A percentile compares a stretch with the other conserved stretches of the same genome.
These are phyloP conservation scores for Lolium perenne DNA, from an alignment of 176 grass and related monocot species.

Conservation along the genomic window DNA sequence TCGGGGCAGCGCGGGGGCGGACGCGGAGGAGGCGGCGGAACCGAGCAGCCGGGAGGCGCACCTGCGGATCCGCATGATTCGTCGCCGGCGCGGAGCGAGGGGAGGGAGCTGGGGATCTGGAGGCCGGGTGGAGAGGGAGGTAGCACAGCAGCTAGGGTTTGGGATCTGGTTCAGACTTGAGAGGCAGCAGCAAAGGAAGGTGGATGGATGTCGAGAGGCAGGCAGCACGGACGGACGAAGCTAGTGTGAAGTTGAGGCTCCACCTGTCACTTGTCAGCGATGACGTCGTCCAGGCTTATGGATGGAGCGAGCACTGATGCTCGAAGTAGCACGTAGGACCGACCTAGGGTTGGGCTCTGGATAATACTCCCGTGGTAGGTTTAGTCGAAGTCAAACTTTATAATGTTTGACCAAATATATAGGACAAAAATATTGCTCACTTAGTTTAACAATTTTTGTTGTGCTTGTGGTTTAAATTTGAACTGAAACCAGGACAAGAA, in stretches of 20 bases:
- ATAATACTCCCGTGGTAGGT: no score
- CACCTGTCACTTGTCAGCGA: neutral
- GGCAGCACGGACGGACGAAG: neutral
- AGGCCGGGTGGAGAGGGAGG: neutral
- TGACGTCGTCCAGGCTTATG: neutral
- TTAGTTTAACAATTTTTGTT: no score
- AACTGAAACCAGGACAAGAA: no score
- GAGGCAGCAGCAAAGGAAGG: neutral
- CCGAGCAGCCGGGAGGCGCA: slow-evolving; percentile 45
- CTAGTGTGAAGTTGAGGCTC: neutral
- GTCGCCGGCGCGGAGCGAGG: neutral
- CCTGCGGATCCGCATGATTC: slow-evolving; percentile 57
- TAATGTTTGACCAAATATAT: no score
- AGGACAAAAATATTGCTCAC: no score
- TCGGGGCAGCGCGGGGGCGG: neutral
- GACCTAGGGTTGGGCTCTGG: no score
- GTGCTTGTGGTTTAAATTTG: no score
- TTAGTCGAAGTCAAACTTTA: no score
- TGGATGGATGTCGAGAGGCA: neutral
- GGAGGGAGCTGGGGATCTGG: slow-evolving; percentile 26
- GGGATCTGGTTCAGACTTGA: slow-evolving; percentile 16
- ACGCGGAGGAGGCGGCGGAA: neutral
- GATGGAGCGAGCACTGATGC: no score
- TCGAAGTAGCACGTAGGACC: no score
- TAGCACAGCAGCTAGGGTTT: slow-evolving; percentile 30